A percentile compares a stretch with the other conserved stretches of the same genome.
Conservation (phyloP, 768 basidiomycete genomes). For the Pleurotus sapidus region DNA sequence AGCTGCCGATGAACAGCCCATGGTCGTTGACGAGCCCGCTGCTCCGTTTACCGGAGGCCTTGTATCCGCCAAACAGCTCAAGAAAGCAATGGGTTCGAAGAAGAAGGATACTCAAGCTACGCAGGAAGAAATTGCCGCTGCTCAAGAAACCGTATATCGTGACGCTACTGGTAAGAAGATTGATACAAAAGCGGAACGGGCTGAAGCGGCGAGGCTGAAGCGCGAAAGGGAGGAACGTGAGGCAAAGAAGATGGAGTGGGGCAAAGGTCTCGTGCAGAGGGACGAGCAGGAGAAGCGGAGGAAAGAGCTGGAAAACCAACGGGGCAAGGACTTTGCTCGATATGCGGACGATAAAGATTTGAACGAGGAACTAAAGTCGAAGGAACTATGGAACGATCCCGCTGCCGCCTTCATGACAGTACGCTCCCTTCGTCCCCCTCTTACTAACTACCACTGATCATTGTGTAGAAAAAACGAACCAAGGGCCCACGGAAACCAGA, state of each 20-base stretch:
- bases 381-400: slow-evolving; percentile 96
- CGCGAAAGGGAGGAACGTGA: slow-evolving; percentile 84
- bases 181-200: slow-evolving; percentile 80
- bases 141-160: slow-evolving; percentile 92
- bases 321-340: slow-evolving; percentile 65
- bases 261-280: slow-evolving; percentile 89
- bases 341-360: slow-evolving; percentile 80
- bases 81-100: slow-evolving; percentile 50
- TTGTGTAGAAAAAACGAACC: slow-evolving; percentile 61
- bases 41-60: slow-evolving; percentile 69
- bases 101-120: slow-evolving; percentile 35
- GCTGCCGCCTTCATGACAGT: slow-evolving; percentile 93
- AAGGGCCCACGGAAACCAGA: slow-evolving; percentile 82
- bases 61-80: slow-evolving; percentile 72
- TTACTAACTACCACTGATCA: not conserved
- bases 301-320: slow-evolving; percentile 67
- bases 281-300: slow-evolving; percentile 71
- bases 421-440: slow-evolving; percentile 19
- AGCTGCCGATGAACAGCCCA: slow-evolving; percentile 66
- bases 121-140: slow-evolving; percentile 55
- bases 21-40: slow-evolving; percentile 42
- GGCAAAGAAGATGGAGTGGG: slow-evolving; percentile 95
- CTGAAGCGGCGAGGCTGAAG: slow-evolving; percentile 80
- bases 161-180: slow-evolving; percentile 87
- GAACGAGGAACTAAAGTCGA: slow-evolving; percentile 80